Evolutionary conservation across 129 eudicot species (phyloP).

Genomic region (Pseudognaphalium luteoalbum): DNA sequence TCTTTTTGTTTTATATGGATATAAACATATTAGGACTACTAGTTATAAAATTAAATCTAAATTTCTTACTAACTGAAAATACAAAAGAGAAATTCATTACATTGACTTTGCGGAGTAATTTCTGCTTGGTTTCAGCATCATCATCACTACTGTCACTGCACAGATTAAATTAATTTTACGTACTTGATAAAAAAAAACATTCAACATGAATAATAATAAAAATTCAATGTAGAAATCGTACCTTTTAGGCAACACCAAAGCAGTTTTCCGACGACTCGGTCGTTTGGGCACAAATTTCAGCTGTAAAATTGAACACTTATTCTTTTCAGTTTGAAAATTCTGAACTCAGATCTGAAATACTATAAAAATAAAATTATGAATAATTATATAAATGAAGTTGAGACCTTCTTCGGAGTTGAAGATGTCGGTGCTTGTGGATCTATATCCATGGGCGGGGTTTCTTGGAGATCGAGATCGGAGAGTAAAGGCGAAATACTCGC

Average conservation of each 20-base stretch:
- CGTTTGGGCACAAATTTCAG: slow-evolving; percentile 57
- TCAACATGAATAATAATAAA: not conserved
- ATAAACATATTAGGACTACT: too few species aligned
- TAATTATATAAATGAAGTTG: not conserved
- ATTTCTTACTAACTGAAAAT: not conserved
- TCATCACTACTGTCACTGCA: slow-evolving; percentile 43
- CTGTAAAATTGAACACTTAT: slow-evolving; percentile 33
- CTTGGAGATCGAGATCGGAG: slow-evolving; percentile 14
- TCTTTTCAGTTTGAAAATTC: not conserved
- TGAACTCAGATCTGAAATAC: slow-evolving; percentile 23
- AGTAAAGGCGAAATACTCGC: not conserved
- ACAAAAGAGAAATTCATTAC: slow-evolving; percentile 27
- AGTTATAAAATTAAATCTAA: not conserved
- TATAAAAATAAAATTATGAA: not conserved
- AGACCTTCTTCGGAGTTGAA: slow-evolving; percentile 42
- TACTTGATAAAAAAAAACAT: not conserved
- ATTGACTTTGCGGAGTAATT: slow-evolving; percentile 33
- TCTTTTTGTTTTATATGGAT: too few species aligned
- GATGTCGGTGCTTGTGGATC: slow-evolving; percentile 39
- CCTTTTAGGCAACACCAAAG: slow-evolving; percentile 37
- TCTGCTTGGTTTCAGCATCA: slow-evolving; percentile 28
- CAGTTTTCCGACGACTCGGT: slow-evolving; percentile 39
- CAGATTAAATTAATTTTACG: slow-evolving; percentile 1
- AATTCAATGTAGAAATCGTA: slow-evolving; percentile 9
- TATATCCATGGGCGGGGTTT: slow-evolving; percentile 42